phyloP scores from a whole-genome alignment of 768 basidiomycete species.

The Chlorophyllum brunneum region DNA sequence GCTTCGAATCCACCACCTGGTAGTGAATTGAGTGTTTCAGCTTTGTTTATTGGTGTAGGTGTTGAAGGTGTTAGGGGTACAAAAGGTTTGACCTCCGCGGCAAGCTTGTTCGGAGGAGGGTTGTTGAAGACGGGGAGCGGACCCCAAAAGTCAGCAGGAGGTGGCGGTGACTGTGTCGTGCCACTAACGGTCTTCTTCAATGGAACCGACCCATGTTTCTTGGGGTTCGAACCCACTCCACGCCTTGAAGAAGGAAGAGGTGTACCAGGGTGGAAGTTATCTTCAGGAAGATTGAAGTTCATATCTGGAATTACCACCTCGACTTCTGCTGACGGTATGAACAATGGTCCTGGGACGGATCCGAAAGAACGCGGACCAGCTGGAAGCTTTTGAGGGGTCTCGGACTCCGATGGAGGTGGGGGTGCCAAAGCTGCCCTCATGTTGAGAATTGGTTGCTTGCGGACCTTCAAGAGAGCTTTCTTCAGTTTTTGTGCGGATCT shows the following conservation, averaged over 20 bases:
- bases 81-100: constrained; percentile 13
- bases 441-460: constrained; percentile 67
- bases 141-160: constrained; percentile 54
- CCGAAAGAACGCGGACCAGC: constrained; percentile 15
- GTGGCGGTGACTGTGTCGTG: constrained; percentile 23
- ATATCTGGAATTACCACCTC: constrained; percentile 17
- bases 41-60: not conserved
- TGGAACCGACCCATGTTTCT: constrained; percentile 37
- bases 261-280: constrained; percentile 37
- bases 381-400: constrained; percentile 30
- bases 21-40: not conserved
- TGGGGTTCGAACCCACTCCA: constrained; percentile 27
- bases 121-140: constrained; percentile 47
- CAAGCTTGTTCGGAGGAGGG: constrained; percentile 18
- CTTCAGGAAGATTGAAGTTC: constrained; percentile 33
- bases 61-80: constrained; percentile 1
- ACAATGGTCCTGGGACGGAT: constrained; percentile 22
- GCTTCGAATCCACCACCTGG: constrained; percentile 10
- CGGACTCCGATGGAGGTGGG: constrained; percentile 31
- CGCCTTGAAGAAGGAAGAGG: constrained; percentile 26
- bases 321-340: constrained; percentile 17
- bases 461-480: constrained; percentile 53
- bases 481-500: constrained; percentile 70
- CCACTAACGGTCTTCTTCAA: constrained; percentile 30
- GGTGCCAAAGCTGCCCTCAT: constrained; percentile 39